Conservation (phyloP, 768 basidiomycete species). For the Saitozyma sp. region DNA sequence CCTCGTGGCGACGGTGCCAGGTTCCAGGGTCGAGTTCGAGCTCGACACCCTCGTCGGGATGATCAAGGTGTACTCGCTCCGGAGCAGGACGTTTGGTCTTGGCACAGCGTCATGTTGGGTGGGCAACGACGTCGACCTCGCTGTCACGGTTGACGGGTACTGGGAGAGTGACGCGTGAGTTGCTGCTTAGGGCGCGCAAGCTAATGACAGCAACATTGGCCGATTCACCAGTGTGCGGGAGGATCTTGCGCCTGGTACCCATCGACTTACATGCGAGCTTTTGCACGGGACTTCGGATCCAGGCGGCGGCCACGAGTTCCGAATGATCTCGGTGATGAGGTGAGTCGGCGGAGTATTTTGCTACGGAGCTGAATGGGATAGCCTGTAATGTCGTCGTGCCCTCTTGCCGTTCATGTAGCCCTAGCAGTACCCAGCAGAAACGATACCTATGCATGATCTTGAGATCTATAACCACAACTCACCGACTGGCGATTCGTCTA, state of each 20-base stretch:
- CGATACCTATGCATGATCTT: too few species aligned
- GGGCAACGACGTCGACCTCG: conserved; percentile 30
- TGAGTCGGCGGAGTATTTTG: conserved; percentile 12
- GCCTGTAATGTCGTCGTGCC: too few species aligned
- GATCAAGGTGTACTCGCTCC: conserved; percentile 49
- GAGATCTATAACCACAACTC: too few species aligned
- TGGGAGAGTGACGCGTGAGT: conserved; percentile 48
- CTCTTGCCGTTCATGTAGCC: too few species aligned
- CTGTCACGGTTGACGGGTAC: conserved; percentile 38
- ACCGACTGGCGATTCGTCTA: too few species aligned
- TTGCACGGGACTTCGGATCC: conserved; percentile 41
- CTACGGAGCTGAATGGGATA: too few species aligned
- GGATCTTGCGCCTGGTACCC: conserved; percentile 31
- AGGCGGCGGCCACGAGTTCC: conserved; percentile 43
- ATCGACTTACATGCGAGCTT: conserved; percentile 44
- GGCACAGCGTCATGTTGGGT: conserved; percentile 48
- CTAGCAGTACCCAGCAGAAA: too few species aligned
- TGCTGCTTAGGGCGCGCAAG: background rate
- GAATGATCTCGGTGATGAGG: conserved; percentile 49
- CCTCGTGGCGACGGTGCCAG: conserved; percentile 33
- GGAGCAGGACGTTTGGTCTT: conserved; percentile 46
- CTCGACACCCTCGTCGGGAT: conserved; percentile 43
- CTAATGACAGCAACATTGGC: conserved; percentile 21
- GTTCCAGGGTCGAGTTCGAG: conserved; percentile 37
- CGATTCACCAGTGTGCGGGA: conserved; percentile 27